Percentiles rank a stretch among this genome's conserved stretches.
Conservation (phyloP, 2,329 filamentous ascomycete species). For the Fusarium avenaceum region DNA sequence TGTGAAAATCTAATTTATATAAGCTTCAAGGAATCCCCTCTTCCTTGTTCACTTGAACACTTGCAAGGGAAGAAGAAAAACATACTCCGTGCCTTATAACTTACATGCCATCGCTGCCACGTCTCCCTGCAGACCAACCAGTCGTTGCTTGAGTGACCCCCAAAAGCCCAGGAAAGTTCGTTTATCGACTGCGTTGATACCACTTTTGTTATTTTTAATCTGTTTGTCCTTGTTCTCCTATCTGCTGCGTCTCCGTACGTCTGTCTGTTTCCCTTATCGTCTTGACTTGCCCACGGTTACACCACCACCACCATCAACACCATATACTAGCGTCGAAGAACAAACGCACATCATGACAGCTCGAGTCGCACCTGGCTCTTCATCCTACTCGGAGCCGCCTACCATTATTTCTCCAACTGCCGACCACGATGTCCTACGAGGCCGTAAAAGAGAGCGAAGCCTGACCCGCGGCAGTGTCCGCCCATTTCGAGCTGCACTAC, state of each 20-base stretch:
- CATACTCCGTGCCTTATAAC: slow-evolving; percentile 9
- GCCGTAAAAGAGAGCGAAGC: slow-evolving; percentile 59
- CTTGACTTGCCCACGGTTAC: slow-evolving; percentile 17
- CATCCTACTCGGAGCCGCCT: slow-evolving; percentile 45
- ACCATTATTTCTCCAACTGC: slow-evolving; percentile 39
- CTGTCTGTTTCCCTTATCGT: slow-evolving; percentile 6
- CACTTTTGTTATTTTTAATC: slow-evolving; percentile 3
- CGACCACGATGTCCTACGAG: slow-evolving; percentile 53
- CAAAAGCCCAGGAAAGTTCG: slow-evolving; percentile 16
- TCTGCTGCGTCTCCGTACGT: not conserved
- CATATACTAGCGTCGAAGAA: slow-evolving; percentile 1
- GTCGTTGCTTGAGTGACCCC: slow-evolving; percentile 35
- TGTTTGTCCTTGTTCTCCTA: not conserved
- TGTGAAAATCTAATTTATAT: slow-evolving; percentile 25
- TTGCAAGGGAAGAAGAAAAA: slow-evolving; percentile 19
- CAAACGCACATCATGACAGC: slow-evolving; percentile 45
- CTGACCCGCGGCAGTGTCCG: slow-evolving; percentile 52
- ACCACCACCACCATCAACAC: slow-evolving; percentile 9
- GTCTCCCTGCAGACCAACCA: slow-evolving; percentile 32
- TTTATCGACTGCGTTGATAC: slow-evolving; percentile 5
- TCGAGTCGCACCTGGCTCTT: slow-evolving; percentile 37
- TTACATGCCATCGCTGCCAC: slow-evolving; percentile 35
- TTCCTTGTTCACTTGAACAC: slow-evolving; percentile 11
- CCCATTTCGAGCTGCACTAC: slow-evolving; percentile 49
- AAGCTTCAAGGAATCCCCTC: slow-evolving; percentile 32